A percentile compares a stretch with the other conserved stretches of the same genome.
phyloP scores from a whole-genome alignment of 2,329 filamentous ascomycete species.

The Trichoderma simmonsii region DNA sequence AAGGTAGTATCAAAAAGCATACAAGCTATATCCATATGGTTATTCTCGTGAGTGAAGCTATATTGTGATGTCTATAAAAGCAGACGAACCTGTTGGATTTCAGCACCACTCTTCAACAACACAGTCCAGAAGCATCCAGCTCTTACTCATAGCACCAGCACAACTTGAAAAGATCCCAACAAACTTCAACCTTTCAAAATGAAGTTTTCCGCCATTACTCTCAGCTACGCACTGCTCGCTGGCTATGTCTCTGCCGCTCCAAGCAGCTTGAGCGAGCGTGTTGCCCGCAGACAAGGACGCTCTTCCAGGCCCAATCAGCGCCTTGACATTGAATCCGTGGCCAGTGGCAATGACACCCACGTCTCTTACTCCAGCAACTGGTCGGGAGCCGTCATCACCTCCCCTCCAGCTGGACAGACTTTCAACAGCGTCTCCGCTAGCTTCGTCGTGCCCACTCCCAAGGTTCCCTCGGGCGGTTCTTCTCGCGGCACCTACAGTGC shows the following conservation, averaged over 20 bases:
- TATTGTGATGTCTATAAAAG: background rate
- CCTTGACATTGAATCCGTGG: background rate
- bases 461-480: background rate
- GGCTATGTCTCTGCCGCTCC: background rate
- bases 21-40: background rate
- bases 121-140: background rate
- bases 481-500: background rate
- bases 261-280: background rate
- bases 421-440: slow-evolving; percentile 1
- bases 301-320: background rate
- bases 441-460: background rate
- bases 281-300: background rate
- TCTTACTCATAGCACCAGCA: background rate
- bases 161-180: background rate
- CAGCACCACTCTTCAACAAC: background rate
- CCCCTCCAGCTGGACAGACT: background rate
- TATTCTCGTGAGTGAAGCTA: background rate
- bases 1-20: background rate
- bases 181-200: background rate
- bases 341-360: background rate
- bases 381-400: slow-evolving; percentile 7
- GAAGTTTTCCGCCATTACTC: background rate
- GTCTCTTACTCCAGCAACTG: slow-evolving; percentile 4
- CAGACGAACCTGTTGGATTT: background rate
- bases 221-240: slow-evolving; percentile 1